Percentiles rank a stretch among this genome's conserved stretches.
These are phyloP conservation scores for Scenedesmus sp. DNA, from an alignment of 163 green algal genomes.

Conservation along the genomic window DNA sequence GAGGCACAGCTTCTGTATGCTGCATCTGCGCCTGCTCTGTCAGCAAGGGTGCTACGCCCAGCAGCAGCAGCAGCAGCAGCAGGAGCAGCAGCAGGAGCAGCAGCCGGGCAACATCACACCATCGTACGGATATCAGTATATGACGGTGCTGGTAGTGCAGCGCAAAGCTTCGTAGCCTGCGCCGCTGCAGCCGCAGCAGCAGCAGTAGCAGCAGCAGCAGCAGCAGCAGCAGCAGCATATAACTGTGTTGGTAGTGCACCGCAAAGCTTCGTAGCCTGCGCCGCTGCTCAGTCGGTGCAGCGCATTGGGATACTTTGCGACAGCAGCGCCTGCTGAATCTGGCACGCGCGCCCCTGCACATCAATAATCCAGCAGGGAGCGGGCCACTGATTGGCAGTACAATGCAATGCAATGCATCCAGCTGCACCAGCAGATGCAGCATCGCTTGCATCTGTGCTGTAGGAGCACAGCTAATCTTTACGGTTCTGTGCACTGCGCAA, in stretches of 20 bases:
- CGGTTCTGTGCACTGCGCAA: too few relatives aligned
- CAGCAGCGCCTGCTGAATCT: conserved; percentile 41
- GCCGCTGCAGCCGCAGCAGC: background rate
- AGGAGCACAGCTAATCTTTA: too few relatives aligned
- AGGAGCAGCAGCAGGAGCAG: conserved; percentile 3
- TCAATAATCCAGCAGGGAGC: background rate
- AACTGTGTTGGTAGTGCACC: background rate
- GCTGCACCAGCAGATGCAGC: too few relatives aligned
- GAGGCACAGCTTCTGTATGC: too few relatives aligned
- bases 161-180: conserved; percentile 43
- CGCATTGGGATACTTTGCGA: conserved; percentile 48
- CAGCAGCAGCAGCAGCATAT: background rate
- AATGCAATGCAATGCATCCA: too few relatives aligned
- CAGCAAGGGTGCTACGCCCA: background rate
- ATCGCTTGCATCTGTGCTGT: too few relatives aligned
- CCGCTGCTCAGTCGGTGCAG: conserved; percentile 1
- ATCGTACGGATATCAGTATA: too few relatives aligned
- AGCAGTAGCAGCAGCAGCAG: background rate
- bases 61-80: conserved; percentile 16
- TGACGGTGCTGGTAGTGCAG: background rate
- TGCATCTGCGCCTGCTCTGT: background rate
- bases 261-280: conserved; percentile 45
- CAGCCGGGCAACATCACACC: too few relatives aligned
- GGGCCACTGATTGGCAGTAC: conserved; percentile 30
- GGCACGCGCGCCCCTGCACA: conserved; percentile 22